These are phyloP conservation scores for Rhizopus delemar DNA, from an alignment of 371 early-diverging fungal species.

Conservation along the genomic window DNA sequence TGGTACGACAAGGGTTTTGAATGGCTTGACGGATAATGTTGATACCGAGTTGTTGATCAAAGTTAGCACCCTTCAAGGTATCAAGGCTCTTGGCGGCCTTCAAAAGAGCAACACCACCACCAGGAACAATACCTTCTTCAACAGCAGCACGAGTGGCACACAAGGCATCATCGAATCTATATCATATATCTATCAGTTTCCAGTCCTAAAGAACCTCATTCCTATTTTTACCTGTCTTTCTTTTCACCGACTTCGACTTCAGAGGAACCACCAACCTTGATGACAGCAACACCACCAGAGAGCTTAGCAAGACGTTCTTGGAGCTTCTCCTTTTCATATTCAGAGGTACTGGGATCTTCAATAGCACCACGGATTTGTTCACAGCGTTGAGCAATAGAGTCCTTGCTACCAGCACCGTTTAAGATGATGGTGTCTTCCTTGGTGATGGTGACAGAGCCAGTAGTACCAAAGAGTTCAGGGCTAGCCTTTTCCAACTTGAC, in stretches of 20 bases:
- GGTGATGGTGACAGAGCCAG: constrained; percentile 87
- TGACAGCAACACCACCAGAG: constrained; percentile 97
- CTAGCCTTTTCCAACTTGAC: constrained; percentile 93
- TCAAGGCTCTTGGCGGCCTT: constrained; percentile 87
- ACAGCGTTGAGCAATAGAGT: constrained; percentile 84
- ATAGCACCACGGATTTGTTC: constrained; percentile 95
- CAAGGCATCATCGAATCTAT: constrained; percentile 89
- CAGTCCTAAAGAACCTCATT: neutral
- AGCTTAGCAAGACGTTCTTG: constrained; percentile 98
- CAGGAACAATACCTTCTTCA: constrained; percentile 97
- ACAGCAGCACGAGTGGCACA: constrained; percentile 98
- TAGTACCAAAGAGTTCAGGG: constrained; percentile 86
- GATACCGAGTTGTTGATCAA: constrained; percentile 97
- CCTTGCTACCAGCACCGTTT: constrained; percentile 91
- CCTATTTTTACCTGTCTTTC: constrained; percentile 81
- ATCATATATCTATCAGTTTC: neutral
- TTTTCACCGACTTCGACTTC: constrained; percentile 99
- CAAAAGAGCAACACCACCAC: constrained; percentile 95
- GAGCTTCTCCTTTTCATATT: constrained; percentile 97
- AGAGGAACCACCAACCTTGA: constrained; percentile 95
- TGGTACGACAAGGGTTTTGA: constrained; percentile 88
- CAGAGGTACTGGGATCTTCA: constrained; percentile 75
- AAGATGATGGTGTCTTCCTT: constrained; percentile 98
- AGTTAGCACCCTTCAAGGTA: constrained; percentile 83
- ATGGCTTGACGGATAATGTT: constrained; percentile 93